phyloP scores from a whole-genome alignment of 2,329 filamentous ascomycete genomes.

The Exserohilum turcica region DNA sequence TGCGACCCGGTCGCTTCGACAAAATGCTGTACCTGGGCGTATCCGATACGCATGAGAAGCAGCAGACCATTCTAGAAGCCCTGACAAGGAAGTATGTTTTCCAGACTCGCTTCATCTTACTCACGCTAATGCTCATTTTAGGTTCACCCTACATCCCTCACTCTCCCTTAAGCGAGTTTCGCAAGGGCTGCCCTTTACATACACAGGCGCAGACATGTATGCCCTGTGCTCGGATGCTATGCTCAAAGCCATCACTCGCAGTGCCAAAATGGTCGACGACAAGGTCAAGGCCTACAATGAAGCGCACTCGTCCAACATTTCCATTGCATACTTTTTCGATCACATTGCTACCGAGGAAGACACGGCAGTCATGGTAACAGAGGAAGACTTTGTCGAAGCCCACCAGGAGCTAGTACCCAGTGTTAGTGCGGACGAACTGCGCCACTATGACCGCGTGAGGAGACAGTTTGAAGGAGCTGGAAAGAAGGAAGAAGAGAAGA shows the following conservation, averaged over 20 bases:
- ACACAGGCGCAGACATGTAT: slow-evolving; percentile 97
- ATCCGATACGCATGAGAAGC: slow-evolving; percentile 95
- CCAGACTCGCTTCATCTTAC: neutral
- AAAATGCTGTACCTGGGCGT: slow-evolving; percentile 98
- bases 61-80: slow-evolving; percentile 90
- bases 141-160: slow-evolving; percentile 81
- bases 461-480: slow-evolving; percentile 75
- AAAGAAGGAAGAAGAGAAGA: slow-evolving; percentile 52
- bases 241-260: slow-evolving; percentile 96
- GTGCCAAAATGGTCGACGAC: slow-evolving; percentile 80
- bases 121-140: slow-evolving; percentile 42
- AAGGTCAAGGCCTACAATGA: slow-evolving; percentile 76
- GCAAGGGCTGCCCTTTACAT: slow-evolving; percentile 84
- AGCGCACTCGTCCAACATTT: slow-evolving; percentile 59
- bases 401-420: slow-evolving; percentile 87
- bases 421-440: slow-evolving; percentile 88
- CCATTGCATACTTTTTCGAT: slow-evolving; percentile 94
- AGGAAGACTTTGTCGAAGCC: slow-evolving; percentile 84
- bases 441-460: slow-evolving; percentile 86
- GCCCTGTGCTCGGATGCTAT: slow-evolving; percentile 97
- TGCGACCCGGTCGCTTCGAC: slow-evolving; percentile 91
- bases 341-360: slow-evolving; percentile 84
- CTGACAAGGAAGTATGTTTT: slow-evolving; percentile 85
- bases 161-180: slow-evolving; percentile 78
- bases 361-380: slow-evolving; percentile 83